Base-by-base conservation (phyloP, 768 basidiomycete genomes). In the Lyophyllum atratum region DNA sequence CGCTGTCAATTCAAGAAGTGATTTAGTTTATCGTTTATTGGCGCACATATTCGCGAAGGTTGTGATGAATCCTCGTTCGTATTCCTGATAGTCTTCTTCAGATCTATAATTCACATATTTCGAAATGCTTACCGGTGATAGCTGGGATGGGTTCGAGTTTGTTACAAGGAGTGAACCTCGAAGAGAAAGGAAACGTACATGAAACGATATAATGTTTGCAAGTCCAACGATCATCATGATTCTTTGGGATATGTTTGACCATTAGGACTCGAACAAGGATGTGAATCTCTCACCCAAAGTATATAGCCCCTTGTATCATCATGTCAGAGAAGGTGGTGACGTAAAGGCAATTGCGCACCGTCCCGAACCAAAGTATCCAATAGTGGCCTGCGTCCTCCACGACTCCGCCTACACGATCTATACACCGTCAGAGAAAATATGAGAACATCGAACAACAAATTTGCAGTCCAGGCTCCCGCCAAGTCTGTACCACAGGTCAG, bases 401-500 rank as follows among this genome's bases (percentile, higher is more conserved):
- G 62, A 26, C 57, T 63, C 24, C 63, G 58, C 19, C 52, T 56
- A 26, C 75, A 52, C 2, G 76, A 72, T 49, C 75, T 75, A 50
- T 67, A 72, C 9, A 78, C 34, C 1, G 79, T 80, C 66, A 81
- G 69, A 24, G 54, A 48, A 54, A 80, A 78, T 1, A 80, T 74
- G 15, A 74, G 49, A 17, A 74, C 50, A 60, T 80, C 79, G 54
- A 79, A 76, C 4, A 68, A 52, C 4, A 79, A 65, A 66, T 76
- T 63, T 19, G 70, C 74, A 10, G 67, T 67, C 78, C 78, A 81
- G 2, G 74, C 73, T 2, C 61, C 63, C 5, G 71, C 76, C 15
- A 76, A 59, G 12, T 69, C 74, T 78, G 46, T 15, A n/a, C 4
- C 21, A n/a, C n/a, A n/a, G n/a, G n/a, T n/a, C n/a, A n/a, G n/a